Conservation (phyloP, 305 asterid genomes). For the Plantago lanceolata region DNA sequence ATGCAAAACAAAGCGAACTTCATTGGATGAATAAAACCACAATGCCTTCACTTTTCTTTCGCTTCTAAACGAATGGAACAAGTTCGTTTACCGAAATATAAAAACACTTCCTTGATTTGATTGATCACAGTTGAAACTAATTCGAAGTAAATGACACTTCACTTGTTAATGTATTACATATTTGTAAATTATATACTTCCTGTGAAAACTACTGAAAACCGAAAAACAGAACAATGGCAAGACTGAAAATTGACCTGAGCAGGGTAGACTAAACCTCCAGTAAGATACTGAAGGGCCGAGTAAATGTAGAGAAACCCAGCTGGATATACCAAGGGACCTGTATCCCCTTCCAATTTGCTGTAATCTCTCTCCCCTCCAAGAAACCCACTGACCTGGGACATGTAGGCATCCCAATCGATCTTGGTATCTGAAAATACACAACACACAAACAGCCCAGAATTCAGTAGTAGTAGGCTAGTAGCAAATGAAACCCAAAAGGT, state of each 20-base stretch:
- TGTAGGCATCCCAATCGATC: slow-evolving; percentile 98
- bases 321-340: slow-evolving; percentile 93
- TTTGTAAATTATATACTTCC: neutral
- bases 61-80: no score
- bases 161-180: neutral
- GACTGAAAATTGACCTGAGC: slow-evolving; percentile 56
- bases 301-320: slow-evolving; percentile 91
- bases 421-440: slow-evolving; percentile 61
- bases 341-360: slow-evolving; percentile 82
- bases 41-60: no score
- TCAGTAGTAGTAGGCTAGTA: neutral
- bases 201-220: no score
- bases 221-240: neutral
- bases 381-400: slow-evolving; percentile 93
- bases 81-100: no score
- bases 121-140: no score
- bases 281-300: slow-evolving; percentile 67
- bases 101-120: no score
- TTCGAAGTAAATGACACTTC: no score
- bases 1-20: no score
- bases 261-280: slow-evolving; percentile 71
- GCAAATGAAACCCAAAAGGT: neutral
- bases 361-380: slow-evolving; percentile 87
- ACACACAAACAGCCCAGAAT: neutral
- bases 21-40: no score